phyloP scores from a whole-genome alignment of 2,329 filamentous ascomycete species.

The Purpureocillium lavendulum region DNA sequence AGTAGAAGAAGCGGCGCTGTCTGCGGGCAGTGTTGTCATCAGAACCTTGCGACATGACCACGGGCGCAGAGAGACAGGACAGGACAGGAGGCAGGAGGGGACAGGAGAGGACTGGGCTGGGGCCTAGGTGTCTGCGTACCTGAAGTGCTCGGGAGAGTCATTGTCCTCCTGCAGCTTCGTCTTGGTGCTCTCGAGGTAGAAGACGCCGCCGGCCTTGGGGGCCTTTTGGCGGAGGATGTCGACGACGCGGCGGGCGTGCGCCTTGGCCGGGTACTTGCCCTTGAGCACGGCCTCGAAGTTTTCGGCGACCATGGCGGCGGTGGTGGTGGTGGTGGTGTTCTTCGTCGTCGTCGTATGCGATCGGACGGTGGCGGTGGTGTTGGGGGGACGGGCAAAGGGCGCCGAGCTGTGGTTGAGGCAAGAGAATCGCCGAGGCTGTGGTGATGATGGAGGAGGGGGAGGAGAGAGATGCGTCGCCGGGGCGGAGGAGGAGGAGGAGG shows the following conservation, averaged over 20 bases:
- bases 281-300: slow-evolving; percentile 45
- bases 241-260: slow-evolving; percentile 76
- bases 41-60: too few species aligned
- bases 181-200: slow-evolving; percentile 84
- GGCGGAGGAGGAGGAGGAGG: too few species aligned
- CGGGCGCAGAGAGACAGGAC: too few species aligned
- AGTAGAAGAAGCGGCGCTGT: slow-evolving; percentile 90
- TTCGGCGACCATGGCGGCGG: slow-evolving; percentile 24
- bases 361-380: too few species aligned
- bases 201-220: slow-evolving; percentile 55
- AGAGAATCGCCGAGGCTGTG: too few species aligned
- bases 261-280: slow-evolving; percentile 74
- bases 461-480: too few species aligned
- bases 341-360: too few species aligned
- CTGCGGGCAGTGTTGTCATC: slow-evolving; percentile 30
- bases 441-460: too few species aligned
- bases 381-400: too few species aligned
- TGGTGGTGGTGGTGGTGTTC: background rate
- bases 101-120: too few species aligned
- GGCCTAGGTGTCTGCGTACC: too few species aligned
- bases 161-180: slow-evolving; percentile 82
- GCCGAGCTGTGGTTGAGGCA: too few species aligned
- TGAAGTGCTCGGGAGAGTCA: slow-evolving; percentile 73
- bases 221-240: slow-evolving; percentile 63
- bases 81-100: background rate